phyloP scores from a whole-genome alignment of 305 asterid genomes.

The Fraxinus latifolia region DNA sequence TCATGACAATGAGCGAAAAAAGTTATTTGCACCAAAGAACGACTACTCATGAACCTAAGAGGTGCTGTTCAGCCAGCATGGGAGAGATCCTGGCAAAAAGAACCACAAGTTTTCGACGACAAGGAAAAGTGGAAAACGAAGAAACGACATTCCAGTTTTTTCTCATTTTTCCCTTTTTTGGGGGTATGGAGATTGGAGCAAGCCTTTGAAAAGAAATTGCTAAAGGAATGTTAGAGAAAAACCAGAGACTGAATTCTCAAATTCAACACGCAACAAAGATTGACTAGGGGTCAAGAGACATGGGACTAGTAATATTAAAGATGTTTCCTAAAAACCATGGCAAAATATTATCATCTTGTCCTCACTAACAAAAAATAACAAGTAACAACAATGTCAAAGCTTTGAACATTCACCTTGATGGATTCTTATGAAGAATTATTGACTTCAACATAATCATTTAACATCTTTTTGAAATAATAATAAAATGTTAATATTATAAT shows the following conservation, averaged over 20 bases:
- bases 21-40: background rate
- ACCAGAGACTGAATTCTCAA: background rate
- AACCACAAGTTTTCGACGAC: background rate
- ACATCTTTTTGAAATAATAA: background rate
- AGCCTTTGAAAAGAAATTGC: background rate
- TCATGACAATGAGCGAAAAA: background rate
- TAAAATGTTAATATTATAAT: constrained; percentile 11
- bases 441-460: background rate
- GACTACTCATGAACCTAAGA: background rate
- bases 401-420: background rate
- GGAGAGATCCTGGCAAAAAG: background rate
- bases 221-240: background rate
- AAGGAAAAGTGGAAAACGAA: background rate
- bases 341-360: constrained; percentile 4
- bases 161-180: background rate
- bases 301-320: background rate
- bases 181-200: background rate
- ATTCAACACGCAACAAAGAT: constrained; percentile 1
- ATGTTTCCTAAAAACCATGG: constrained; percentile 2
- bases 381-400: background rate
- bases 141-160: background rate
- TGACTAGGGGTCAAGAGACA: background rate
- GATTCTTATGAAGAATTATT: background rate
- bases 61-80: background rate
- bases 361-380: background rate